These are phyloP conservation scores for Fraxinus angustifolia DNA, from an alignment of 305 asterid genomes.

Conservation along the genomic window DNA sequence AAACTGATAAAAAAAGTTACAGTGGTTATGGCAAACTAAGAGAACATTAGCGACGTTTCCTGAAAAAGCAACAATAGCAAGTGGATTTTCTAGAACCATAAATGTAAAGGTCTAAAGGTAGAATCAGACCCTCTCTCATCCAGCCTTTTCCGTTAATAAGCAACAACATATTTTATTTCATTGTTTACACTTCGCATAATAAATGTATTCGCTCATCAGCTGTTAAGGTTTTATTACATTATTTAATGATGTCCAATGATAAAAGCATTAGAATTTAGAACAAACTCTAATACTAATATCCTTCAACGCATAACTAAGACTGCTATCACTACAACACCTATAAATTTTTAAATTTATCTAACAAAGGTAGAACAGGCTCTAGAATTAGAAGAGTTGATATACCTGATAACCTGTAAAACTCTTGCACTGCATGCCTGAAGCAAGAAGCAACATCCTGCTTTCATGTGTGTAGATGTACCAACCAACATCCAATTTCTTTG, in stretches of 20 bases:
- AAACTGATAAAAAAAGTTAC: not conserved
- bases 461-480: constrained; percentile 95
- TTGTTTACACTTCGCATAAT: constrained; percentile 24
- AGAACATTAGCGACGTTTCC: not conserved
- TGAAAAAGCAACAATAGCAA: constrained; percentile 6
- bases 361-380: constrained; percentile 28
- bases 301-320: constrained; percentile 3
- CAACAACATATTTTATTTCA: not conserved
- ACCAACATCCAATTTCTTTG: constrained; percentile 57
- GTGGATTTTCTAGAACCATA: not conserved
- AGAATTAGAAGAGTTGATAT: constrained; percentile 20
- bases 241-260: not conserved
- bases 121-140: constrained; percentile 8
- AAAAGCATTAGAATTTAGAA: not conserved
- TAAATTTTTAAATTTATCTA: not conserved
- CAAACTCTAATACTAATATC: constrained; percentile 16
- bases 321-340: constrained; percentile 11
- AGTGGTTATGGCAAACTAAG: not conserved
- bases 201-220: constrained; percentile 30
- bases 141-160: not conserved
- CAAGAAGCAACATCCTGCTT: constrained; percentile 92
- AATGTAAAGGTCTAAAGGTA: not conserved
- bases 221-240: constrained; percentile 5
- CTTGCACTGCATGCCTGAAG: constrained; percentile 89
- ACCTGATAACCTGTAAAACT: constrained; percentile 91